Evolutionary conservation across 2,329 filamentous ascomycete species (phyloP).

Genomic region (Fusarium sp.): DNA sequence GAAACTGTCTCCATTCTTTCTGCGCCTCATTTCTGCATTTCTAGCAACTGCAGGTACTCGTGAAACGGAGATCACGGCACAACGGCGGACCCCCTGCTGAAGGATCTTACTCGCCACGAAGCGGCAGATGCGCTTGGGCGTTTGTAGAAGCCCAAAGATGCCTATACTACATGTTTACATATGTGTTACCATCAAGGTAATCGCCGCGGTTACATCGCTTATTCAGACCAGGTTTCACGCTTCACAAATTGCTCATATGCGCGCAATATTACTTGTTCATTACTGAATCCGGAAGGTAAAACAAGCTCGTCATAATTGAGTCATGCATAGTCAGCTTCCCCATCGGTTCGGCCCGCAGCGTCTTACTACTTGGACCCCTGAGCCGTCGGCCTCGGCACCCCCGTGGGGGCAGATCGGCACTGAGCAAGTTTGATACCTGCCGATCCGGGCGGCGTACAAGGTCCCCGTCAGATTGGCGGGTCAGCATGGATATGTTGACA

Average conservation of each 20-base stretch:
- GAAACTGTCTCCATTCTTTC: neutral
- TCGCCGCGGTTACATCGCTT: neutral
- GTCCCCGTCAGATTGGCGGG: neutral
- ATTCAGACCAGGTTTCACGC: neutral
- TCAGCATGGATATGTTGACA: neutral
- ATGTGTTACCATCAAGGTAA: neutral
- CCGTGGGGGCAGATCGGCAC: neutral
- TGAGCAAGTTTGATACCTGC: conserved; percentile 1
- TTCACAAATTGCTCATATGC: neutral
- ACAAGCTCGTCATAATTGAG: neutral
- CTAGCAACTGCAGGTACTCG: neutral
- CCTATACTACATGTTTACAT: neutral
- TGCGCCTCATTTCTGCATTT: neutral
- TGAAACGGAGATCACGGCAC: neutral
- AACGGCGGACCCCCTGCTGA: neutral
- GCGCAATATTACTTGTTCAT: neutral
- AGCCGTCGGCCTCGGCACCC: neutral
- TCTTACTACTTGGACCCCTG: neutral
- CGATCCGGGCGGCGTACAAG: neutral
- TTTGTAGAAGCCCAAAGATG: neutral
- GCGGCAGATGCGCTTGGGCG: neutral
- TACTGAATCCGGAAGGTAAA: neutral
- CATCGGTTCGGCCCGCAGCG: neutral
- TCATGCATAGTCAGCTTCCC: neutral
- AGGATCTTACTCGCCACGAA: neutral